A percentile compares a stretch with the other conserved stretches of the same genome.
These are phyloP conservation scores for Trypanosoma conorhini DNA, from an alignment of 208 protist species.

Conservation along the genomic window DNA sequence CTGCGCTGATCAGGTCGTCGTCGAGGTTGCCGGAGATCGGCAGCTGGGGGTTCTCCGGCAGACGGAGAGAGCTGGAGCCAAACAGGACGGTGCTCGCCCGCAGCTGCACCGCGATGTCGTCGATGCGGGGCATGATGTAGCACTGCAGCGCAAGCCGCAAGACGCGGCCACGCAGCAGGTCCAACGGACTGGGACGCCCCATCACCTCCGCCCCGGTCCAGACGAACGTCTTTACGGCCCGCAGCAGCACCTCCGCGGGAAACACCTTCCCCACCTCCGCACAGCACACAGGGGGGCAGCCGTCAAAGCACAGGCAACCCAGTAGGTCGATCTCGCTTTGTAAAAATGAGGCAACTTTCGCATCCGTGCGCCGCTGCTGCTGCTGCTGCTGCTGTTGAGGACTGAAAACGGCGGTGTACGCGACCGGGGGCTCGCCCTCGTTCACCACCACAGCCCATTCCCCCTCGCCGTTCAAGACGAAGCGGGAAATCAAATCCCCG, in stretches of 20 bases:
- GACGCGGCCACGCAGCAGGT: conserved; percentile 50
- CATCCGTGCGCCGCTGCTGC: conserved; percentile 12
- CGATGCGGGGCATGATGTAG: conserved; percentile 47
- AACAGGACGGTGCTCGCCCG: conserved; percentile 65
- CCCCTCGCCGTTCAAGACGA: conserved; percentile 30
- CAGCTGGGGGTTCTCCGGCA: conserved; percentile 9
- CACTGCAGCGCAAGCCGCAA: conserved; percentile 64
- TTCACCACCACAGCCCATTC: conserved; percentile 18
- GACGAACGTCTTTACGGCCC: conserved; percentile 38
- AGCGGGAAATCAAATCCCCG: conserved; percentile 39
- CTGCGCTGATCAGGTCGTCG: conserved; percentile 41
- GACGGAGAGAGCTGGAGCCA: conserved; percentile 62
- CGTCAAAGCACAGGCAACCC: conserved; percentile 61
- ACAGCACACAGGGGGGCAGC: conserved; percentile 50
- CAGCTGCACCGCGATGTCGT: conserved; percentile 51
- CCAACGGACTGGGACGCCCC: conserved; percentile 33
- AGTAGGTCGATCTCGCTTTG: conserved; percentile 58
- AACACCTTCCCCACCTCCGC: conserved; percentile 47
- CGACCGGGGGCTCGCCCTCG: conserved; percentile 11
- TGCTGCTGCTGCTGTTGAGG: conserved; percentile 15
- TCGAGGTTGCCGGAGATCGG: conserved; percentile 50
- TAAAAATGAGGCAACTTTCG: conserved; percentile 37
- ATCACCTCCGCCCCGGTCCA: conserved; percentile 48
- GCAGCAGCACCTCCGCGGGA: conserved; percentile 39
- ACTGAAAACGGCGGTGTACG: conserved; percentile 44